phyloP scores from a whole-genome alignment of 371 early-diverging fungal species.

The Mortierella sp. region DNA sequence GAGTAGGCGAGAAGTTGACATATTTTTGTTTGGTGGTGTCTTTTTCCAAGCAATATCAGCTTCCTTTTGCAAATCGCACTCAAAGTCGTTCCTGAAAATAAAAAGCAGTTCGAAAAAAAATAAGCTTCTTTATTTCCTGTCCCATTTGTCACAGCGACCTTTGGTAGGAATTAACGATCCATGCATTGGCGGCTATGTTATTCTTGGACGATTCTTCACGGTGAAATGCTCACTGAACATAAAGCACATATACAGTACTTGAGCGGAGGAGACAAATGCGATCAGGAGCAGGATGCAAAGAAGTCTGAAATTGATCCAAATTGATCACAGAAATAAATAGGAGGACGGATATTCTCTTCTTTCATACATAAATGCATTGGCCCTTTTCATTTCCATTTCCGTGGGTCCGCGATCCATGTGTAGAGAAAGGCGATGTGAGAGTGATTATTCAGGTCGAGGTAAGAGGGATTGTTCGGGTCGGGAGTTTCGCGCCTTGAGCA shows the following conservation, averaged over 20 bases:
- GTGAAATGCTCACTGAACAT: not conserved
- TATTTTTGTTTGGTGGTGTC: not conserved
- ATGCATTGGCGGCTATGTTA: not conserved
- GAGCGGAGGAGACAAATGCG: too few relatives aligned
- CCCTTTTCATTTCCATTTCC: too few relatives aligned
- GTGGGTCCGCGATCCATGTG: too few relatives aligned
- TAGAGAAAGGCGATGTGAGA: too few relatives aligned
- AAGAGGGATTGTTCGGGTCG: too few relatives aligned
- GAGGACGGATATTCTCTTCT: not conserved
- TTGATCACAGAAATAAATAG: not conserved
- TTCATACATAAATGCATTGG: not conserved
- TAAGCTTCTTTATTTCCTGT: not conserved
- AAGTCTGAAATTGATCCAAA: not conserved
- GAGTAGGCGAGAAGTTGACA: not conserved
- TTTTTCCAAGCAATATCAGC: not conserved
- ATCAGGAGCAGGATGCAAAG: not conserved
- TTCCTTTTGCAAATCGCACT: not conserved
- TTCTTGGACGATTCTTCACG: too few relatives aligned
- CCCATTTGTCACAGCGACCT: not conserved
- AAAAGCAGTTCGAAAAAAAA: not conserved
- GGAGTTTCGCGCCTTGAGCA: too few relatives aligned
- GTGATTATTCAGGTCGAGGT: too few relatives aligned
- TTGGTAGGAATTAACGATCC: not conserved
- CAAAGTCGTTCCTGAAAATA: not conserved
- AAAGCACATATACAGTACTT: not conserved